Percentiles rank a stretch among this genome's conserved stretches.
phyloP scores from a whole-genome alignment of 805 yeast species.

The Danielozyma ontarioensis region DNA sequence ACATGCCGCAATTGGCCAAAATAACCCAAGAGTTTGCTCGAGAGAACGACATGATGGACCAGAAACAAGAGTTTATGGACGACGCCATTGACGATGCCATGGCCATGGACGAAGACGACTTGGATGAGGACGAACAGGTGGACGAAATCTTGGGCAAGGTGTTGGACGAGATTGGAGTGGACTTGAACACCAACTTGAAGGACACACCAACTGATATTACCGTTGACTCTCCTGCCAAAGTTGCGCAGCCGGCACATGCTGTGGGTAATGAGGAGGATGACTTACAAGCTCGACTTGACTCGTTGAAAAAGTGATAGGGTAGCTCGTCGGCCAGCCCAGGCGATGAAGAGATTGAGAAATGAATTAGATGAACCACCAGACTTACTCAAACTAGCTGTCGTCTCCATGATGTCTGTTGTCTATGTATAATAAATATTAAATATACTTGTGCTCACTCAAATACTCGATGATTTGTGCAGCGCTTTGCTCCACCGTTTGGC shows the following conservation, averaged over 20 bases:
- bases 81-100: slow-evolving; percentile 96
- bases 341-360: too few relatives aligned
- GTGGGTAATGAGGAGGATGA: slow-evolving; percentile 68
- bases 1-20: slow-evolving; percentile 79
- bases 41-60: slow-evolving; percentile 96
- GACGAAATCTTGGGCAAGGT: slow-evolving; percentile 90
- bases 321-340: too few relatives aligned
- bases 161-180: slow-evolving; percentile 93
- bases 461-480: slow-evolving; percentile 69
- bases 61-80: slow-evolving; percentile 97
- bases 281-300: slow-evolving; percentile 81
- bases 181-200: slow-evolving; percentile 49
- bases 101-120: slow-evolving; percentile 68
- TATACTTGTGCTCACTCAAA: slow-evolving; percentile 47
- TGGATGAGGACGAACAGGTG: slow-evolving; percentile 80
- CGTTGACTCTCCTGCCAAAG: slow-evolving; percentile 34
- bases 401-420: neutral
- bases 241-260: slow-evolving; percentile 60
- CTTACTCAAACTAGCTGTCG: too few relatives aligned
- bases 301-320: slow-evolving; percentile 53
- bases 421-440: slow-evolving; percentile 8
- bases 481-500: slow-evolving; percentile 71
- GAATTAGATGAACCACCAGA: too few relatives aligned
- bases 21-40: slow-evolving; percentile 94
- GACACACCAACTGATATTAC: slow-evolving; percentile 38